Conservation (phyloP, 441 rosid genomes). For the Jatropha podagrica region DNA sequence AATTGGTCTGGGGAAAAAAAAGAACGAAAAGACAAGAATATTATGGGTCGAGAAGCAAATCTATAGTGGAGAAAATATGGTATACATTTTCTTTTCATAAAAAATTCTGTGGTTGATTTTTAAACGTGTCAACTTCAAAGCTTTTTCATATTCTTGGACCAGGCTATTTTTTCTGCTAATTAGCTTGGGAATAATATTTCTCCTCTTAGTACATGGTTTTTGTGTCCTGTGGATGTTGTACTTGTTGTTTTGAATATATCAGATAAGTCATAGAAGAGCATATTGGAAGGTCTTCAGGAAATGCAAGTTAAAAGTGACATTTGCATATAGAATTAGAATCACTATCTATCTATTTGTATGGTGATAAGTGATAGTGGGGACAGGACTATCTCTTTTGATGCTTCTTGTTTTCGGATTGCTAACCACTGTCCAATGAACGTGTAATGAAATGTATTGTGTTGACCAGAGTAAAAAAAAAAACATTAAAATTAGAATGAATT, state of each 20-base stretch:
- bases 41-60: slow-evolving; percentile 7
- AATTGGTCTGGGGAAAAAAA: neutral
- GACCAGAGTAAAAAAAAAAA: neutral
- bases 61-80: neutral
- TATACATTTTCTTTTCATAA: neutral
- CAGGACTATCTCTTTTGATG: neutral
- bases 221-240: neutral
- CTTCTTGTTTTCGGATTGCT: neutral
- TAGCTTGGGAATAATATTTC: slow-evolving; percentile 29
- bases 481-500: neutral
- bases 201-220: slow-evolving; percentile 1
- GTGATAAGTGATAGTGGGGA: neutral
- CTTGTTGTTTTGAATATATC: neutral
- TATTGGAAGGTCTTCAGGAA: neutral
- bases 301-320: neutral
- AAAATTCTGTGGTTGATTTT: slow-evolving; percentile 18
- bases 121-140: slow-evolving; percentile 22
- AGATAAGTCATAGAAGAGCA: neutral
- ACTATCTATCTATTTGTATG: neutral
- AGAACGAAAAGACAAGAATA: slow-evolving; percentile 5
- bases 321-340: slow-evolving; percentile 7
- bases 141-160: slow-evolving; percentile 35
- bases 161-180: slow-evolving; percentile 15
- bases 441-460: neutral
- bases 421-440: neutral